phyloP scores from a whole-genome alignment of 148 eudicot genomes.

The Persicaria tinctoria region DNA sequence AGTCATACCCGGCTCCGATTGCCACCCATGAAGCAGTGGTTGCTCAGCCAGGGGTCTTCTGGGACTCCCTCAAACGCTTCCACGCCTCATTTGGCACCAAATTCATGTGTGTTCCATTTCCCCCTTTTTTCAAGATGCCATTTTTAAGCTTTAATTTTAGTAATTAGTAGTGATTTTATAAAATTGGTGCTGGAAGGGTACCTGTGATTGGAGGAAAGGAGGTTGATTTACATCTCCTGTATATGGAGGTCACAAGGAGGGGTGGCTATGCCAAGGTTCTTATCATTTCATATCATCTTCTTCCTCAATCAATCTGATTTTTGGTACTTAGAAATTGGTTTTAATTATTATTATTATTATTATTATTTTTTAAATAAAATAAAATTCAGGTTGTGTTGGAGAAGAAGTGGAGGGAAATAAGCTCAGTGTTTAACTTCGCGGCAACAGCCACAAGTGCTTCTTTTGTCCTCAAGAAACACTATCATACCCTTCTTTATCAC shows the following conservation, averaged over 20 bases:
- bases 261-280: slow-evolving; percentile 64
- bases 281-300: neutral
- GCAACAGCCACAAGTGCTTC: slow-evolving; percentile 75
- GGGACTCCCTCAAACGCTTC: slow-evolving; percentile 42
- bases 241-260: slow-evolving; percentile 53
- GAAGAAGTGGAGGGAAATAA: slow-evolving; percentile 73
- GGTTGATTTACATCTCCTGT: slow-evolving; percentile 47
- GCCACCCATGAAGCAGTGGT: slow-evolving; percentile 52
- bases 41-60: slow-evolving; percentile 35
- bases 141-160: neutral
- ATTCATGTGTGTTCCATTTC: slow-evolving; percentile 26
- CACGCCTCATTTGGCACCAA: slow-evolving; percentile 41
- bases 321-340: no score
- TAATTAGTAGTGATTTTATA: neutral
- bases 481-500: slow-evolving; percentile 39
- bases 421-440: slow-evolving; percentile 37
- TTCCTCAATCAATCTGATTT: no score
- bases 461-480: slow-evolving; percentile 55
- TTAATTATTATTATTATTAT: no score
- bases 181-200: slow-evolving; percentile 27
- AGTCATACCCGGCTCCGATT: slow-evolving; percentile 27
- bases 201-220: slow-evolving; percentile 64
- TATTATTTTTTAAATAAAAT: neutral
- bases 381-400: slow-evolving; percentile 42
- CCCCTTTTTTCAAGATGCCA: neutral